Evolutionary conservation across 1,284 basidiomycete species (phyloP).

Genomic region (Apiotrichum mycotoxinovorans): DNA sequence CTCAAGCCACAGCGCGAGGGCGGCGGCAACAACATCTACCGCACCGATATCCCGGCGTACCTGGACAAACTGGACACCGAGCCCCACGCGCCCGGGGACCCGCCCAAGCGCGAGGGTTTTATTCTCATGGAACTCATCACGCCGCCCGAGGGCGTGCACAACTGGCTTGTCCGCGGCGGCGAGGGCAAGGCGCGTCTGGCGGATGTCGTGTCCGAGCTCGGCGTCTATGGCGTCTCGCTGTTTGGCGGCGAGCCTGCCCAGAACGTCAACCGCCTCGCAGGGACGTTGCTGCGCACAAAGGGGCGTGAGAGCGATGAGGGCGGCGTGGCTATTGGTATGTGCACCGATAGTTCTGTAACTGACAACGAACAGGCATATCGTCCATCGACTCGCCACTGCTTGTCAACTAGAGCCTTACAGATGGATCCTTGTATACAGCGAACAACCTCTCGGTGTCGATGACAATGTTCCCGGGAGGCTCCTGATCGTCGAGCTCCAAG

Average conservation of each 20-base stretch:
- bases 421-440: not conserved
- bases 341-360: slow-evolving; percentile 24
- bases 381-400: slow-evolving; percentile 45
- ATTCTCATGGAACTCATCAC: slow-evolving; percentile 90
- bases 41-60: slow-evolving; percentile 72
- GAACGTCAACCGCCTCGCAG: slow-evolving; percentile 62
- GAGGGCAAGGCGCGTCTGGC: slow-evolving; percentile 52
- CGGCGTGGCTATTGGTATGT: slow-evolving; percentile 87
- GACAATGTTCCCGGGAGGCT: not conserved
- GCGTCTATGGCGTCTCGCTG: slow-evolving; percentile 83
- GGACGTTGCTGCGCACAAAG: slow-evolving; percentile 89
- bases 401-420: slow-evolving; percentile 10
- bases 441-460: not conserved
- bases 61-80: slow-evolving; percentile 60
- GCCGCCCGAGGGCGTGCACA: slow-evolving; percentile 64
- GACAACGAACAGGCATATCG: slow-evolving; percentile 33
- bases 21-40: slow-evolving; percentile 95
- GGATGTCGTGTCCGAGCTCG: slow-evolving; percentile 85
- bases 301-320: slow-evolving; percentile 90
- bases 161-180: slow-evolving; percentile 65
- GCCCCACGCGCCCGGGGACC: slow-evolving; percentile 19
- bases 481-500: too few relatives aligned
- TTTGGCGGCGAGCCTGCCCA: slow-evolving; percentile 57
- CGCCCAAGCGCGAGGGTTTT: slow-evolving; percentile 60
- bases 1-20: slow-evolving; percentile 96